Percentiles rank a stretch among this genome's conserved stretches.
Conservation (phyloP, 169 alveolate genomes). For the Theileria orientalis region DNA sequence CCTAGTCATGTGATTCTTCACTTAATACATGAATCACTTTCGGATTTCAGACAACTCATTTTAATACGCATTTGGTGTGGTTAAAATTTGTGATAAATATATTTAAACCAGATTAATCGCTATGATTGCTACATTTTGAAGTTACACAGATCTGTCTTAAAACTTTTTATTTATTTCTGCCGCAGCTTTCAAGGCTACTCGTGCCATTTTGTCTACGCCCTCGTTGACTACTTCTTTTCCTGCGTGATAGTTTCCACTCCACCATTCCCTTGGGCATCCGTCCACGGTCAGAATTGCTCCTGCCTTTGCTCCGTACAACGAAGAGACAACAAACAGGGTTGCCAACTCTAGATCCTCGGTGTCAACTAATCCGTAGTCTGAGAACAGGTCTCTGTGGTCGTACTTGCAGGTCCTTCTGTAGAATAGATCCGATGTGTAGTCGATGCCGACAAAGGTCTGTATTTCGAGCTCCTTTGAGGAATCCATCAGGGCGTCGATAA, state of each 20-base stretch:
- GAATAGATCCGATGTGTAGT: neutral
- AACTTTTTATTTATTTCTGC: neutral
- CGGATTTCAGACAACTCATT: no score
- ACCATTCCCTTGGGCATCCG: neutral
- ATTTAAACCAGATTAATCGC: no score
- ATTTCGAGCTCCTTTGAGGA: neutral
- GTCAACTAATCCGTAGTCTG: neutral
- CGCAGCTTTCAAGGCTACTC: neutral
- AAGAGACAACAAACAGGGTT: neutral
- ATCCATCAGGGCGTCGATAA: constrained; percentile 6
- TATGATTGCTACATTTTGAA: no score
- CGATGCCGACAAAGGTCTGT: neutral
- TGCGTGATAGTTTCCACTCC: neutral
- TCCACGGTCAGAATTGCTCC: neutral
- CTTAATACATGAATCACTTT: no score
- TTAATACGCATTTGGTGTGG: no score
- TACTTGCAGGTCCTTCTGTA: neutral
- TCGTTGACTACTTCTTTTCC: neutral
- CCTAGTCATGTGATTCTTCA: no score
- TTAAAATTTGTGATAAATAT: no score
- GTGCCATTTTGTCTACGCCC: neutral
- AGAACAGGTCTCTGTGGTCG: neutral
- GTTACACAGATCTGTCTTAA: no score
- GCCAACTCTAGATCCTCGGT: neutral
- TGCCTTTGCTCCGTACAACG: constrained; percentile 15